These are phyloP conservation scores for Acanthamoeba quina DNA, from an alignment of 208 protist species.

Conservation along the genomic window DNA sequence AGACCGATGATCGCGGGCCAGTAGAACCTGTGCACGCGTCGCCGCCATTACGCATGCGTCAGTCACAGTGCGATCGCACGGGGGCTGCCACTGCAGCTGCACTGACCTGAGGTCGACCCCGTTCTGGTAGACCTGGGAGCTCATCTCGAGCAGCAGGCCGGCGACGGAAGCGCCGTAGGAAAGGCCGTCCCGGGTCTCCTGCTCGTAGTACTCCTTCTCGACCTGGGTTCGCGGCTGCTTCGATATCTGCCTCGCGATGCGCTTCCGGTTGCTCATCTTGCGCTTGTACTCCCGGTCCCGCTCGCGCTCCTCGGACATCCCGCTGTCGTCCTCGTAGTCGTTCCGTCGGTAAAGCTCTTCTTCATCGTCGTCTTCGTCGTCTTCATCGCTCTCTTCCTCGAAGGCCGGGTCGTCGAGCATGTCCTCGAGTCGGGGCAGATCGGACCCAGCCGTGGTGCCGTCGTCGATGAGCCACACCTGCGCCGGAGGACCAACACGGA, in stretches of 20 bases:
- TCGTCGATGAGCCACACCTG: constrained; percentile 69
- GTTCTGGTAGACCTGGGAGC: constrained; percentile 47
- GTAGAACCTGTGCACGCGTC: constrained; percentile 39
- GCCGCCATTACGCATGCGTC: constrained; percentile 13
- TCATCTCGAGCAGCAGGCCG: constrained; percentile 52
- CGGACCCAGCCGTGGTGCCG: constrained; percentile 18
- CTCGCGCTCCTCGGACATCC: constrained; percentile 2
- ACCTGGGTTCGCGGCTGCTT: constrained; percentile 21
- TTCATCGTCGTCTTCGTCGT: constrained; percentile 62
- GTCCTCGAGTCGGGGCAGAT: constrained; percentile 25
- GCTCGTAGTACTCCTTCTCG: constrained; percentile 55
- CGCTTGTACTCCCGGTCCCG: neutral
- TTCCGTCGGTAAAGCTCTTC: neutral
- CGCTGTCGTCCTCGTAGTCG: neutral
- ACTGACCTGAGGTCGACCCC: constrained; percentile 34
- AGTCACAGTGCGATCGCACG: constrained; percentile 36
- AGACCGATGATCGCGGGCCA: constrained; percentile 79
- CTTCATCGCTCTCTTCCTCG: constrained; percentile 63
- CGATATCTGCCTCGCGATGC: constrained; percentile 11
- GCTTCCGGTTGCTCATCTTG: neutral
- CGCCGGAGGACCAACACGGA: neutral
- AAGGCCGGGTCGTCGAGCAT: constrained; percentile 15
- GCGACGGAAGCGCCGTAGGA: constrained; percentile 54
- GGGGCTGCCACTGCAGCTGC: neutral
- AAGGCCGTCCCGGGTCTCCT: constrained; percentile 27